phyloP scores from a whole-genome alignment of 2,329 filamentous ascomycete genomes.

The Clonostachys chloroleuca region DNA sequence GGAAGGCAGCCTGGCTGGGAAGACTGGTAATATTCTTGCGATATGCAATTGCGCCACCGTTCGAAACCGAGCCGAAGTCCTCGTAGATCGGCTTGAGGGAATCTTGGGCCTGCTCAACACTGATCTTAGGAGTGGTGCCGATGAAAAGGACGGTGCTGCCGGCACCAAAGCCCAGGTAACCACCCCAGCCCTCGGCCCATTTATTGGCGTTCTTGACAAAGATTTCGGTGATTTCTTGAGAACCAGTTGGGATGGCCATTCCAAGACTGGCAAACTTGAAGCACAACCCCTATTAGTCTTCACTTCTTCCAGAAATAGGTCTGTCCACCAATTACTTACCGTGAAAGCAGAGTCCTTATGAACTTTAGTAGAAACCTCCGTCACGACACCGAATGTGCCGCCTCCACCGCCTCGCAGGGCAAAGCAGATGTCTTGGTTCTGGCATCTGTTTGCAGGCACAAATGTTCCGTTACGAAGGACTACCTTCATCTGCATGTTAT shows the following conservation, averaged over 20 bases:
- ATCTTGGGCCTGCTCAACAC: too few relatives aligned
- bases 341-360: neutral
- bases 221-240: neutral
- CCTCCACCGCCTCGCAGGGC: conserved; percentile 44
- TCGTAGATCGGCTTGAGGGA: too few relatives aligned
- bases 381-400: conserved; percentile 42
- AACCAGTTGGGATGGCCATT: neutral
- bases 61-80: too few relatives aligned
- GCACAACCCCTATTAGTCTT: too few relatives aligned
- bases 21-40: too few relatives aligned
- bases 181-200: too few relatives aligned
- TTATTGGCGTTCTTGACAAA: too few relatives aligned
- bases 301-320: neutral
- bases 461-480: conserved; percentile 2
- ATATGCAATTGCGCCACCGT: too few relatives aligned
- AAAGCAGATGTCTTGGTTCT: conserved; percentile 47
- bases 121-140: too few relatives aligned
- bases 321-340: neutral
- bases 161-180: conserved; percentile 1
- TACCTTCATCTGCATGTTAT: conserved; percentile 6
- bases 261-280: neutral
- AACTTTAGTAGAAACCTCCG: conserved; percentile 4
- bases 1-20: too few relatives aligned
- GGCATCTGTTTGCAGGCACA: conserved; percentile 4
- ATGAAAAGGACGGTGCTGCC: conserved; percentile 15